Base-by-base conservation (phyloP, 192 early-diverging fungal species). In the Entomortierella chlamydospora region DNA sequence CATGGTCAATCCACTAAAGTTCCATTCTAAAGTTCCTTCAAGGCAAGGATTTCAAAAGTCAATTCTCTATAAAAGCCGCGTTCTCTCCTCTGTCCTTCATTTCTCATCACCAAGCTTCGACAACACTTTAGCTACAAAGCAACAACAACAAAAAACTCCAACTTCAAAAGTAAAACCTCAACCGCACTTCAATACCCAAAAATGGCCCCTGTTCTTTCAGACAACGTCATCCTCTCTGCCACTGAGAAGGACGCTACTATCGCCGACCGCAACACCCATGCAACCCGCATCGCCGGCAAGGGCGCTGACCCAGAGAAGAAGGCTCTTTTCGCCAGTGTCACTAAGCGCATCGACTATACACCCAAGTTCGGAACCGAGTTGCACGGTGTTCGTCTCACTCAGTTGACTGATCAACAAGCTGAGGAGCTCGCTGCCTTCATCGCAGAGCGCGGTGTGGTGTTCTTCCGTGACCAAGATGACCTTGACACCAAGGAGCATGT, bases 311-410 rank as follows among this genome's bases (percentile, higher is more conserved):
- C 87, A 20, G 81, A 81, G 33, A 89, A 88, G 69, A 80, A 73
- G 47, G 85, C 87, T 6, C 85, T 91, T 23, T 78, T 89, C 61
- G 74, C 72, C 42, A 85, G 82, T 29, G 86, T 87, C 17, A 82
- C 81, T 61, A 87, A 89, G 66, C 60, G 82, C 30, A 82, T 85
- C 65, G 85, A 92, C 42, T 73, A 85, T n/a, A 81, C 88, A 1
- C 90, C 87, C 33, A 71, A 73, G 59, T 84, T 93, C 59, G 90
- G 92, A 50, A 91, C 88, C 29, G 92, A 93, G 77, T 63, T 93
- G n/a, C 84, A 82, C 37, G 87, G 90, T 37, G 52, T 91, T 34
- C 87, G 88, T 29, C 57, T 90, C 45, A 69, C 83, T 31, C 60
- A 90, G 64, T 70, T 92, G 68, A 84, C 84, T 17, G 87, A 88